Base-by-base conservation (phyloP, 1,284 basidiomycete species). In the Rhodofomes roseus region DNA sequence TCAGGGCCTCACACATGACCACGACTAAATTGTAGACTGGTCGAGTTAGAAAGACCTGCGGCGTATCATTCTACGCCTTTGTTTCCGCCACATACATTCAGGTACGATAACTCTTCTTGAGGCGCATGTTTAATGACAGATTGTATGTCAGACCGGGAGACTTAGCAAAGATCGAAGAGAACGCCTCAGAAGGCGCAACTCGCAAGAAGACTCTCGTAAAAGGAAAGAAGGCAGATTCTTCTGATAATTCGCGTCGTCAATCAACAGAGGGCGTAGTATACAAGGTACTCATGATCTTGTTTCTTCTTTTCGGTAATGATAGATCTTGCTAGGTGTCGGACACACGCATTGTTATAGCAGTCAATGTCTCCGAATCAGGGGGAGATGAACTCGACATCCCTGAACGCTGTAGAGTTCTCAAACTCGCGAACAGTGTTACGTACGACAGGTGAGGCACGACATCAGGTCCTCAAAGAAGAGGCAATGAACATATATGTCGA, bases 341-440 rank as follows among this genome's bases (percentile, higher is more conserved):
- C 60, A 86, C 87, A 0, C 84, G 86, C 57, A 86, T 95, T 55
- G 82, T 92, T 11, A 79, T 95, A 56, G 92, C 93, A 1, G 77
- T 93, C 20, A 86, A 91, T 66, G 74, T 79, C 23, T 78, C 81
- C 22, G 84, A 86, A 56, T 77, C 80, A 12, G 68, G 66, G 43
- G 77, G 82, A 39, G 84, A 86, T 56, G 88, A 90, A 40, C 72
- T 92, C 6, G 90, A 94, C 63, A 72, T 96, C 0, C 93, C 95
- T 1, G 92, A 95, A 65, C 79, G 90, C 43, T 90, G 93, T 70
- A 79, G 92, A 16, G 75, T 96, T 61, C 75, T 97, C 56, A 97
- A 97, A 72, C 80, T 97, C 1, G 95, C 93, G 4, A 97, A 97
- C 68, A 93, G 89, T 54, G 87, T 92, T 11, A 97, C 96, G 0